Percentiles rank a stretch among this genome's conserved stretches.
These are phyloP conservation scores for Mycena galopus DNA, from an alignment of 768 basidiomycete species.

Conservation along the genomic window DNA sequence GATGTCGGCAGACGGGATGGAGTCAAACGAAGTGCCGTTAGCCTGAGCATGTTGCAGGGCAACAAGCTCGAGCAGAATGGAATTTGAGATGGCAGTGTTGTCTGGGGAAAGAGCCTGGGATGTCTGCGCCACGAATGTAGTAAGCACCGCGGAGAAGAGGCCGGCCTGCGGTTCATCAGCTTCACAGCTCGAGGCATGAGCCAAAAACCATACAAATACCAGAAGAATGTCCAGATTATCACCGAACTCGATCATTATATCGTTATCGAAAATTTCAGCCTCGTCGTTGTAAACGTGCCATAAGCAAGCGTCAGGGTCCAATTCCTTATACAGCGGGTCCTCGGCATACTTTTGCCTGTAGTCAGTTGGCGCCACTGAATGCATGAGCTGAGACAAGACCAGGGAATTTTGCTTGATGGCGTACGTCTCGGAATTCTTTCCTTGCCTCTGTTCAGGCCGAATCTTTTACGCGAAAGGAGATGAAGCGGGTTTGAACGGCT, in stretches of 20 bases:
- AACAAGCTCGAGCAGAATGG: background rate
- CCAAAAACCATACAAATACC: slow-evolving; percentile 15
- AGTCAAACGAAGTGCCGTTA: background rate
- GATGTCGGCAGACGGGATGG: background rate
- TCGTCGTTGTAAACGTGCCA: slow-evolving; percentile 36
- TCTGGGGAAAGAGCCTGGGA: slow-evolving; percentile 35
- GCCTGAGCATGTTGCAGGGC: background rate
- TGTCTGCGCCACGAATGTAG: too few relatives aligned
- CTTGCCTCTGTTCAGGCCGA: slow-evolving; percentile 9
- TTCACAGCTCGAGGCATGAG: background rate
- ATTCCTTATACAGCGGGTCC: slow-evolving; percentile 27
- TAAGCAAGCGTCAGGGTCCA: slow-evolving; percentile 29
- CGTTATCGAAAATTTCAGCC: slow-evolving; percentile 28
- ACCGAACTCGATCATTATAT: too few relatives aligned
- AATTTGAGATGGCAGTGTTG: slow-evolving; percentile 11
- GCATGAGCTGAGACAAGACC: background rate
- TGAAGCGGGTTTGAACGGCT: too few relatives aligned
- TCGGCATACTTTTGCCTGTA: slow-evolving; percentile 23
- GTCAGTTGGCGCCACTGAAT: too few relatives aligned
- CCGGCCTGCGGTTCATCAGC: slow-evolving; percentile 29
- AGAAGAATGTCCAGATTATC: slow-evolving; percentile 34
- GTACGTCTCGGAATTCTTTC: background rate
- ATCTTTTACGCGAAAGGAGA: background rate
- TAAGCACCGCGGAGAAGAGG: slow-evolving; percentile 39
- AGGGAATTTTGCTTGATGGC: background rate